Evolutionary conservation across 2,329 filamentous ascomycete species (phyloP), one percentile per base, ranked within the genome.

Genomic region (Colletotrichum liriopes): DNA sequence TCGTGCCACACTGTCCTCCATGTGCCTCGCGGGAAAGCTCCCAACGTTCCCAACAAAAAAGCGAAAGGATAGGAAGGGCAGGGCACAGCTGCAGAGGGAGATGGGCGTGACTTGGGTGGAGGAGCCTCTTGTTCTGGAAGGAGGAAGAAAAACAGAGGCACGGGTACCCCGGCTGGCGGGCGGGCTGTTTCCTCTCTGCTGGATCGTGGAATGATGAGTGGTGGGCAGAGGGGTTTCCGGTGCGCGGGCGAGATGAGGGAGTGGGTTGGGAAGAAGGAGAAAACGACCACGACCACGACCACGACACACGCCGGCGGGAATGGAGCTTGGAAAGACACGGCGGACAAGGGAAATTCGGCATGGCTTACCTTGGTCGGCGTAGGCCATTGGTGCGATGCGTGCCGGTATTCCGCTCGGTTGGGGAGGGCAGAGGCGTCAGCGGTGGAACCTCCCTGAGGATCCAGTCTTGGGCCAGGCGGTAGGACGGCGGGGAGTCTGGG

Each of bases 401-500:
- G 69, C 69, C 69, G 69, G 20, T 60, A 55, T 72, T 68, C 69
- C 69, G 69, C 56, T 63, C 58, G 58, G 47, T 55, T 62, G 58
- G 23, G 43, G 1, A 5, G 1, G 37, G 55, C 20, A 49, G 56
- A 45, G 47, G 68, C 68, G 64, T 71, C 68, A 68, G 64, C 52
- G 64, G 64, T 71, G 68, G 68, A 41, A 32, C 63, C 41, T 47
- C 23, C 14, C 20, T 47, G 18, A 54, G 54, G 45, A 56, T 59
- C 51, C 54, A 29, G 56, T 63, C 60, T 54, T 43, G 43, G 41
- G 43, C 45, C 45, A 52, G 49, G 69, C 52, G 58, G 69, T 72
- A 68, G 59, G 65, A 68, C 58, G 65, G 65, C 68, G 68, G 68
- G 58, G 56, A 68, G 49, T 71, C 68, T 71, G 51, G 68, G 68